Base-by-base conservation (phyloP, 2,329 filamentous ascomycete genomes). In the Lojkania enalia region DNA sequence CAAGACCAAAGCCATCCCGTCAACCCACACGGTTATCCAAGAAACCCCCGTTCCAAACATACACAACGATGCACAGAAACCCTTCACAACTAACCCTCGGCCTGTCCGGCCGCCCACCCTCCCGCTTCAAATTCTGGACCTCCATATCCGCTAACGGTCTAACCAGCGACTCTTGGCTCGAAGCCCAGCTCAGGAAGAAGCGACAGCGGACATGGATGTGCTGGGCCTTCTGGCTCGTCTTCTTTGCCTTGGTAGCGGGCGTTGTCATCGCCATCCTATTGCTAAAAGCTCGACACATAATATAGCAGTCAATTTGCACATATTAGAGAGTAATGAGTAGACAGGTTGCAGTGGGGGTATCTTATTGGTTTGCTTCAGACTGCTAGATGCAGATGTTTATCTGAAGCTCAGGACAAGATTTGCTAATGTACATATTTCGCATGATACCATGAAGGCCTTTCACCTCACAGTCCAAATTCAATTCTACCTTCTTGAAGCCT, bases 141-240 rank as follows among this genome's bases (percentile, higher is more conserved):
- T 55, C 52, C 16, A 61, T 67, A 25, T 50, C 56, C 25, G 57
- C 60, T 63, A 52, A 64, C 60, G 52, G 55, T 13, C 32, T 40
- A 7, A 48, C 42, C 9, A 48, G 49, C 51, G 69, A 77, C 52
- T 73, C 72, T 39, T 83, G 80, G 80, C 77, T 83, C 21, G 71
- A 70, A 25, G 67, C 68, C 5, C 73, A 82, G 64, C 67, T 70
- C 13, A 63, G 63, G 37, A 83, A 83, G 55, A 69, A 69, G 42
- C 57, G 63, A 3, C 73, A 72, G 35, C 71, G 75, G 7, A 73
- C 73, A 16, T 72, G 72, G 39, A 70, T 81, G 39, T 78, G 75
- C 54, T 76, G 70, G 65, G 49, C 54, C 12, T 78, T 77, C 57
- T 78, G 75, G 75, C 45, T 73, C 2, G 52, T 54, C n/a, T 65